Percentiles rank a stretch among this genome's conserved stretches.
These are phyloP conservation scores for Boletus rubescentipes DNA, from an alignment of 768 basidiomycete genomes.

Conservation along the genomic window DNA sequence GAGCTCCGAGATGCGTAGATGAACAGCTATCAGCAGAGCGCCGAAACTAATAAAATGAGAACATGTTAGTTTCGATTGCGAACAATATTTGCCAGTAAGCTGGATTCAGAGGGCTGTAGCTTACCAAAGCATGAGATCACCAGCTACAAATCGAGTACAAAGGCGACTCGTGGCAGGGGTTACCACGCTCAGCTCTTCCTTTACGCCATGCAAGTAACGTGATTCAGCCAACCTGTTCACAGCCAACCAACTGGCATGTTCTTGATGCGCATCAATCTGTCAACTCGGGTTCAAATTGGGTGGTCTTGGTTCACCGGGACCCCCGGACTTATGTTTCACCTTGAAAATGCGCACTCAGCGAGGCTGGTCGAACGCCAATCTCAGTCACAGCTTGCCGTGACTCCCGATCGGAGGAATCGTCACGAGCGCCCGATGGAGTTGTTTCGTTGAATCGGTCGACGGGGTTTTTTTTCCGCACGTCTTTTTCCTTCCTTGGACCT, in stretches of 20 bases:
- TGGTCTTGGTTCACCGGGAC: not conserved
- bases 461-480: not conserved
- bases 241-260: constrained; percentile 1
- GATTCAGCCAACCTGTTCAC: not conserved
- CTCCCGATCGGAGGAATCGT: not conserved
- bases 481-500: not conserved
- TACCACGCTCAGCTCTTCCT: too few species aligned
- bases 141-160: constrained; percentile 1
- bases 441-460: not conserved
- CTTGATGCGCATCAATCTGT: constrained; percentile 4
- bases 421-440: not conserved
- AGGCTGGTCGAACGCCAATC: not conserved
- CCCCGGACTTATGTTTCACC: not conserved
- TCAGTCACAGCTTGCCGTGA: constrained; percentile 2
- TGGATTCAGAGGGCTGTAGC: not conserved
- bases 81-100: not conserved
- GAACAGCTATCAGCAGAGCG: too few species aligned
- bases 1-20: too few species aligned
- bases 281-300: not conserved
- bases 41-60: not conserved
- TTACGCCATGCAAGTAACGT: not conserved
- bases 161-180: too few species aligned
- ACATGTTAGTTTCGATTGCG: not conserved
- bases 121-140: not conserved
- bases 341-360: not conserved